Base-by-base conservation (phyloP, 2,329 filamentous ascomycete genomes). In the Pseudodiploospora longispora region DNA sequence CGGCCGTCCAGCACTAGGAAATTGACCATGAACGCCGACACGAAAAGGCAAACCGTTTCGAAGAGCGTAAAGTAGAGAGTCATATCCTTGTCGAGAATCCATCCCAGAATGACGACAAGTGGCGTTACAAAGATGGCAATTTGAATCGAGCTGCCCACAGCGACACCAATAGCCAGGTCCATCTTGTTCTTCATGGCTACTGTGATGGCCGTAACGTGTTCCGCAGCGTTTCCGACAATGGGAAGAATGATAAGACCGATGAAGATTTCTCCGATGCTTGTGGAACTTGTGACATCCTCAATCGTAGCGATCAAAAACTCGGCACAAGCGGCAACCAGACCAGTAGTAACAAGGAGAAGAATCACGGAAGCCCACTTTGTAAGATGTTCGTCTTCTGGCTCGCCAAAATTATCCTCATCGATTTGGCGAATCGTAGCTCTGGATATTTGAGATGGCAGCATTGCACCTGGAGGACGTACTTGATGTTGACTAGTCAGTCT, bases 21-120 rank as follows among this genome's bases (percentile, higher is more conserved):
- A 65, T 91, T 93, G 64, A 91, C 86, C 50, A 94, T 88, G 51
- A 94, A 82, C 6, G 88, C 82, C 41, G 81, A 85, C 41, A 91
- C 80, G 63, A 94, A 94, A 56, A 94, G 76, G 45, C 84, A 87
- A 27, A 93, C 85, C 0, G 87, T 94, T 74, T 94, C 87, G 64
- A 94, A 95, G 40, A 88, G 75, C 48, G 87, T 87, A 63, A 94
- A 94, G 68, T 91, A 89, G 31, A 94, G 73, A 29, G 83, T 77
- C 81, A 87, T 85, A n/a, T 81, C 71, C 47, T 75, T 76, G 48
- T 72, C 65, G 61, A 85, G 75, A 48, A 74, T 75, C 83, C 83
- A 87, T n/a, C 82, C 83, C 19, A 86, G 68, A 27, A 86, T 78
- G 30, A 87, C 82, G 30, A 85, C 74, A 12, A 86, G 66, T 1